Conservation (phyloP, 495 filamentous ascomycete genomes). For the Penicillium bialowiezense region DNA sequence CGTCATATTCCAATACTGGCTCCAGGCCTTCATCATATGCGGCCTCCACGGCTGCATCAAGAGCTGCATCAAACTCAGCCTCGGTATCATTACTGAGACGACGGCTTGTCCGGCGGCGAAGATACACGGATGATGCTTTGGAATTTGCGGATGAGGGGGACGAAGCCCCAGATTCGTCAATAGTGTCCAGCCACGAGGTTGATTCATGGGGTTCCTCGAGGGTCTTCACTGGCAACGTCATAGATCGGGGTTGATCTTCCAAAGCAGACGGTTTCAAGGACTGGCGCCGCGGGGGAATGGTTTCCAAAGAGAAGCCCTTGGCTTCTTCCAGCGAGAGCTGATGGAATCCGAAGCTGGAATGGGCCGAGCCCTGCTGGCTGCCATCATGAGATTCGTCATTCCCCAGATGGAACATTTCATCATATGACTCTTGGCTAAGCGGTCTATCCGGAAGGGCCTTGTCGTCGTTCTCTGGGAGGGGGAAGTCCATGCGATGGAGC, state of each 20-base stretch:
- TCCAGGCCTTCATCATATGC: constrained; percentile 94
- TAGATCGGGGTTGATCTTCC: constrained; percentile 23
- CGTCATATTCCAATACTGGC: constrained; percentile 51
- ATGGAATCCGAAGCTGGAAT: constrained; percentile 19
- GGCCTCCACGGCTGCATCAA: constrained; percentile 94
- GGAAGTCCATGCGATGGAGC: constrained; percentile 65
- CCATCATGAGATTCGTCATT: constrained; percentile 36
- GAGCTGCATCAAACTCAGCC: constrained; percentile 89
- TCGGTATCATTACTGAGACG: constrained; percentile 73
- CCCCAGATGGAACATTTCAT: constrained; percentile 43
- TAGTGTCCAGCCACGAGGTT: constrained; percentile 93
- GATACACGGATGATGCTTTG: constrained; percentile 63
- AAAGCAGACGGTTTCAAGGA: constrained; percentile 35
- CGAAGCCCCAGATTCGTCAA: constrained; percentile 89
- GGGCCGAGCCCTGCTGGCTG: constrained; percentile 20
- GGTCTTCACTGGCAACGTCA: constrained; percentile 1
- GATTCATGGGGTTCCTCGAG: constrained; percentile 64
- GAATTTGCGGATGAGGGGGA: constrained; percentile 80
- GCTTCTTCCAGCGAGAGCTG: constrained; percentile 20
- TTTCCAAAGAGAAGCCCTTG: constrained; percentile 18
- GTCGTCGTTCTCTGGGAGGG: constrained; percentile 50
- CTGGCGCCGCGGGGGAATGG: constrained; percentile 39
- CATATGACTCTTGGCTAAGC: constrained; percentile 62
- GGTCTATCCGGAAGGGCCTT: constrained; percentile 80
- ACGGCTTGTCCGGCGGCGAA: constrained; percentile 65